A percentile compares a stretch with the other conserved stretches of the same genome.
Conservation (phyloP, 306 rosid genomes). For the Styphnolobium japonicum region DNA sequence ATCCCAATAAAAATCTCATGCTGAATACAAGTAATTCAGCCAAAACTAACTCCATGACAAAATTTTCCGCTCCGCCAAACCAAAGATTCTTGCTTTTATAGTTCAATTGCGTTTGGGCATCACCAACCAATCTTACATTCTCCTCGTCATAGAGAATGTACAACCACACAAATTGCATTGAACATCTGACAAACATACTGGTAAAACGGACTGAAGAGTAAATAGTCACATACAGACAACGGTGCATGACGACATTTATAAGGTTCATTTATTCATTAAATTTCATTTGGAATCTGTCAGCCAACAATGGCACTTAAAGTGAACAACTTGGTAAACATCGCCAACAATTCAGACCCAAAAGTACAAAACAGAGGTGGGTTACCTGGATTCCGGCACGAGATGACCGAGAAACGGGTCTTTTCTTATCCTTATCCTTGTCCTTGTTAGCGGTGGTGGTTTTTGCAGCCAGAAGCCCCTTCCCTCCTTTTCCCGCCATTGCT, state of each 20-base stretch:
- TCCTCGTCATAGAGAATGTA: background rate
- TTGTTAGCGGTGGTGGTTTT: slow-evolving; percentile 89
- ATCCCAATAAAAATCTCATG: background rate
- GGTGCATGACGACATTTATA: background rate
- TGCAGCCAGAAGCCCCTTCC: slow-evolving; percentile 88
- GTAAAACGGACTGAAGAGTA: no score
- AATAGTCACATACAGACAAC: no score
- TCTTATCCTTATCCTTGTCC: slow-evolving; percentile 80
- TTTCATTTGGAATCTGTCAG: no score
- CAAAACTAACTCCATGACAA: background rate
- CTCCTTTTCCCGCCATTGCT: slow-evolving; percentile 94
- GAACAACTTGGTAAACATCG: no score
- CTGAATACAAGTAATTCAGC: background rate
- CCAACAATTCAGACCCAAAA: no score
- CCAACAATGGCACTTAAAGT: background rate
- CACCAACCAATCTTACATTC: background rate
- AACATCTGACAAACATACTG: no score
- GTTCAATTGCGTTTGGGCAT: background rate
- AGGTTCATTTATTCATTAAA: no score
- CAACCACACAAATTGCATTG: background rate
- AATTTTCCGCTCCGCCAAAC: background rate
- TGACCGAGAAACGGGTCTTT: slow-evolving; percentile 84
- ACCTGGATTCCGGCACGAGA: slow-evolving; percentile 99
- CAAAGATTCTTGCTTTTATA: background rate
- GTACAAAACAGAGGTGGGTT: rapidly evolving